These are phyloP conservation scores for Elsinoe batatas DNA, from an alignment of 2,329 filamentous ascomycete species.

Conservation along the genomic window DNA sequence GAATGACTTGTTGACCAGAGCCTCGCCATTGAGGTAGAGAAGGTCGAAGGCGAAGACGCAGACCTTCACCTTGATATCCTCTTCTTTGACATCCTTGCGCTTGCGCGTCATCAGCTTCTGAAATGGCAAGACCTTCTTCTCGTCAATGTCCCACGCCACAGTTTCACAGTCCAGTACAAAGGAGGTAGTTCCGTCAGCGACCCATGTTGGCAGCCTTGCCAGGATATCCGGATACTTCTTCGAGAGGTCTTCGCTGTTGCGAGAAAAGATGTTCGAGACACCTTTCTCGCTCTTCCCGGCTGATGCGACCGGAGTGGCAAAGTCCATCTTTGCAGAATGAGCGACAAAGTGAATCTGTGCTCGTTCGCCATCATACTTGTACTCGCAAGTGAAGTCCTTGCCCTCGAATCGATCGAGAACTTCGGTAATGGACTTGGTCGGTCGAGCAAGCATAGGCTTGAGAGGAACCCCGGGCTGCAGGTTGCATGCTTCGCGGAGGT, in stretches of 20 bases:
- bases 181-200: slow-evolving; percentile 80
- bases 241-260: slow-evolving; percentile 92
- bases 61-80: slow-evolving; percentile 93
- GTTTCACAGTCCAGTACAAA: slow-evolving; percentile 99
- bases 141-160: slow-evolving; percentile 87
- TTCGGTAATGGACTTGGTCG: slow-evolving; percentile 95
- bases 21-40: slow-evolving; percentile 81
- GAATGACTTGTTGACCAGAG: slow-evolving; percentile 77
- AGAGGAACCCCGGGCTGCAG: slow-evolving; percentile 86
- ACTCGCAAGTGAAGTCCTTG: slow-evolving; percentile 94
- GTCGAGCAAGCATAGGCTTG: slow-evolving; percentile 97
- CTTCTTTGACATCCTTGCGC: slow-evolving; percentile 89
- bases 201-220: slow-evolving; percentile 76
- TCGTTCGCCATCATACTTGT: slow-evolving; percentile 96
- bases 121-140: slow-evolving; percentile 94
- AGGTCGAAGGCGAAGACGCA: slow-evolving; percentile 96
- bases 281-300: slow-evolving; percentile 60
- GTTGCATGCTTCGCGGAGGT: slow-evolving; percentile 76
- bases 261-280: slow-evolving; percentile 86
- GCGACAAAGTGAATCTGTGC: slow-evolving; percentile 98
- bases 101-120: slow-evolving; percentile 98
- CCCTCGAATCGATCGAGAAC: slow-evolving; percentile 93
- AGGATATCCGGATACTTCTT: slow-evolving; percentile 98
- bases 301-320: slow-evolving; percentile 47
- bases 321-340: slow-evolving; percentile 62